Conservation (phyloP, 345 rosid genomes). For the Citrus sinensis region DNA sequence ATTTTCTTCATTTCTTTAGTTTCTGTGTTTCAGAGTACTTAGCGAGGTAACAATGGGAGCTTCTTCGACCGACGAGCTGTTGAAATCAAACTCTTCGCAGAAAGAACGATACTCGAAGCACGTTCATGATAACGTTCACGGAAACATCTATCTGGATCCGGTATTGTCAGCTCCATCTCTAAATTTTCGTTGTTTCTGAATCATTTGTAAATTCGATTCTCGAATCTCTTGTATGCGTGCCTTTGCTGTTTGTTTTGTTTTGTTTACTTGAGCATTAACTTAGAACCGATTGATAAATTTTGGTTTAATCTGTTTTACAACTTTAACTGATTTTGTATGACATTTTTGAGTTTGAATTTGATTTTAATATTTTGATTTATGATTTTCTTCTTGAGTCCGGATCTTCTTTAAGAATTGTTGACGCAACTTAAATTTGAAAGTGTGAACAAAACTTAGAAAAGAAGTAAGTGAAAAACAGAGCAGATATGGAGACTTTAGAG, state of each 20-base stretch:
- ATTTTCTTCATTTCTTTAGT: background rate
- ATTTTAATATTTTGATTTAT: background rate
- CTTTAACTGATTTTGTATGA: background rate
- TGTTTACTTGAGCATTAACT: background rate
- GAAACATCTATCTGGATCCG: slow-evolving; percentile 51
- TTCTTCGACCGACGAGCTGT: background rate
- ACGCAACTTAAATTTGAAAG: background rate
- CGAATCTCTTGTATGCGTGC: background rate
- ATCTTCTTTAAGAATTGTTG: too few species aligned
- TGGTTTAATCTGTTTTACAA: background rate
- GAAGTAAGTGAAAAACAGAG: background rate
- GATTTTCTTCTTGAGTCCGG: background rate
- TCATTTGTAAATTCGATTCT: background rate
- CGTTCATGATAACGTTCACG: slow-evolving; percentile 57
- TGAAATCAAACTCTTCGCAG: slow-evolving; percentile 5
- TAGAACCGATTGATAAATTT: background rate
- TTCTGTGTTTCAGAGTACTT: background rate
- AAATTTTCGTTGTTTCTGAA: background rate
- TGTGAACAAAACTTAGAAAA: background rate
- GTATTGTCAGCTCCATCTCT: slow-evolving; percentile 17
- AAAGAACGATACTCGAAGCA: slow-evolving; percentile 39
- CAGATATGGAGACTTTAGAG: background rate
- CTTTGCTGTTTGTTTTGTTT: background rate
- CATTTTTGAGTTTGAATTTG: background rate
- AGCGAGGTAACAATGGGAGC: slow-evolving; percentile 17